phyloP scores from a whole-genome alignment of 441 rosid species.

The Croton setiger region DNA sequence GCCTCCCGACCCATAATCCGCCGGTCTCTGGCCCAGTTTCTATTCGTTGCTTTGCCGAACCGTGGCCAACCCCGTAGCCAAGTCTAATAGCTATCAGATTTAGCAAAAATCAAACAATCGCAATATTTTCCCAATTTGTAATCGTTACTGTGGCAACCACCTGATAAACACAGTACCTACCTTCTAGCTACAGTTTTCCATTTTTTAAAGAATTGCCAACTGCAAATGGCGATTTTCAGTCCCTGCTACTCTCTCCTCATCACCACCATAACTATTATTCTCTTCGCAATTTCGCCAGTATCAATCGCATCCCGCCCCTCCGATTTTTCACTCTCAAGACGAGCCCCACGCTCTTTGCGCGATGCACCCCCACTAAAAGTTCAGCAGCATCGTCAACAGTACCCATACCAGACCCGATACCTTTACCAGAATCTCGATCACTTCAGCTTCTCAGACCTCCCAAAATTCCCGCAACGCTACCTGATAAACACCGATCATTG shows the following conservation, averaged over 20 bases:
- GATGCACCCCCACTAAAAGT: conserved; percentile 26
- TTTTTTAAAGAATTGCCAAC: background rate
- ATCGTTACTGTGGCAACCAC: background rate
- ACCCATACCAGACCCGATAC: conserved; percentile 62
- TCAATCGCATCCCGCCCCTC: conserved; percentile 28
- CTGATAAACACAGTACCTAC: background rate
- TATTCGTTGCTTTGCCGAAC: too few species aligned
- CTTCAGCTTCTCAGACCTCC: conserved; percentile 75
- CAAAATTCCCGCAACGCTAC: conserved; percentile 67
- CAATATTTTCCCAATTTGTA: too few species aligned
- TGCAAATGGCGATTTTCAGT: conserved; percentile 32
- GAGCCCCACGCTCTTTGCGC: conserved; percentile 43
- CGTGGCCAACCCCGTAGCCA: too few species aligned
- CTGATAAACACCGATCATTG: conserved; percentile 69
- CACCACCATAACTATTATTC: conserved; percentile 17
- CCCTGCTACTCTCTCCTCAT: conserved; percentile 21
- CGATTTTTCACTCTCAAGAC: conserved; percentile 10
- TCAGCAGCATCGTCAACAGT: conserved; percentile 24
- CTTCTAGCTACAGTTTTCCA: background rate
- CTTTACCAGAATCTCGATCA: conserved; percentile 70
- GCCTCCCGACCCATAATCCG: too few species aligned
- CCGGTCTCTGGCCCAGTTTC: too few species aligned
- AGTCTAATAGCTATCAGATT: too few species aligned
- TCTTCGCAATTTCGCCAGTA: conserved; percentile 16
- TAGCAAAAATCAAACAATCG: too few species aligned